A percentile compares a stretch with the other conserved stretches of the same genome.
These are phyloP conservation scores for Thalassiosira profunda DNA, from an alignment of 108 stramenopile genomes.

Conservation along the genomic window DNA sequence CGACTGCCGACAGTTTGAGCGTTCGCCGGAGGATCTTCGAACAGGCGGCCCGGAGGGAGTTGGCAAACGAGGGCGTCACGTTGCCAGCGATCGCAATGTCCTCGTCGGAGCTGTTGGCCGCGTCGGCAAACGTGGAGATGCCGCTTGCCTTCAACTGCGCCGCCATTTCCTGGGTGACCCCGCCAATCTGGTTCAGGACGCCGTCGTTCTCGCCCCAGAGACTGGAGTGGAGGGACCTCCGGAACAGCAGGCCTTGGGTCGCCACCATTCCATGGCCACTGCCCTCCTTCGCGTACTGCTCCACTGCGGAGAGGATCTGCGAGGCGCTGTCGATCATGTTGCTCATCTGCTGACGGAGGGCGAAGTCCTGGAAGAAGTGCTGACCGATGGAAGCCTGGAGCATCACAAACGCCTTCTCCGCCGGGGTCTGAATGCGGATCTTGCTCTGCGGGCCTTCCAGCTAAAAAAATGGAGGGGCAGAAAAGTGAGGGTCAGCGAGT, in stretches of 20 bases:
- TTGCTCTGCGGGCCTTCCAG: constrained; percentile 81
- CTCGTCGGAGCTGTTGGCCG: constrained; percentile 47
- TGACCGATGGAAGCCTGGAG: constrained; percentile 80
- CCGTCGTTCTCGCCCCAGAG: constrained; percentile 75
- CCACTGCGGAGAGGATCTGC: constrained; percentile 70
- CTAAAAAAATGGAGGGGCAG: no score
- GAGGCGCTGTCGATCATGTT: constrained; percentile 60
- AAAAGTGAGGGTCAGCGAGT: no score
- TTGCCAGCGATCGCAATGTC: constrained; percentile 56
- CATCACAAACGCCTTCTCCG: constrained; percentile 86
- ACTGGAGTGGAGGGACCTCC: constrained; percentile 61
- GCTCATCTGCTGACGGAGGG: constrained; percentile 77
- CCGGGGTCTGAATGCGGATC: constrained; percentile 69
- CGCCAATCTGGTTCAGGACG: constrained; percentile 80
- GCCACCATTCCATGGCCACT: constrained; percentile 71
- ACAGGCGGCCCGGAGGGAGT: constrained; percentile 54
- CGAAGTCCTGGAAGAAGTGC: constrained; percentile 62
- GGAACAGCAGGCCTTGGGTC: constrained; percentile 55
- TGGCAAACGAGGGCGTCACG: constrained; percentile 62
- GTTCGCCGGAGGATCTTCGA: constrained; percentile 55
- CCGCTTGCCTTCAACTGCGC: constrained; percentile 51
- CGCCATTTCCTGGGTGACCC: constrained; percentile 60
- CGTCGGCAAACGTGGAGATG: constrained; percentile 78
- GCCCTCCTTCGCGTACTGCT: constrained; percentile 75
- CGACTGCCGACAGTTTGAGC: constrained; percentile 52